phyloP scores from a whole-genome alignment of 805 yeast genomes.

The Saccharomycopsis fodiens region DNA sequence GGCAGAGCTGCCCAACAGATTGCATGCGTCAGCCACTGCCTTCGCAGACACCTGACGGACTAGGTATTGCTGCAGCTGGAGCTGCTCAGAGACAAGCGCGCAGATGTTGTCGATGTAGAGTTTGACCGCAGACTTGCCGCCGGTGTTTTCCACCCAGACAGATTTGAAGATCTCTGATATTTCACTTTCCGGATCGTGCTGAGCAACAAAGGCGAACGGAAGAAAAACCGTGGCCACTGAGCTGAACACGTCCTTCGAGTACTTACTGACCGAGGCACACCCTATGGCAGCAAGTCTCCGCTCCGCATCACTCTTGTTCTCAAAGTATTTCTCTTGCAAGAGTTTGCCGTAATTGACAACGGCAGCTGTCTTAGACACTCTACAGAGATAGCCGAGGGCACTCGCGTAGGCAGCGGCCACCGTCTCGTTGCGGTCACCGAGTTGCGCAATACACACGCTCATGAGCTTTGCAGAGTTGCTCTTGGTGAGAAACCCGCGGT shows the following conservation, averaged over 20 bases:
- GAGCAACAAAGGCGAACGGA: slow-evolving; percentile 75
- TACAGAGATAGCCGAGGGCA: slow-evolving; percentile 71
- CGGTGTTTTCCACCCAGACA: slow-evolving; percentile 74
- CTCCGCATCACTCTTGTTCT: slow-evolving; percentile 33
- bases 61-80: slow-evolving; percentile 51
- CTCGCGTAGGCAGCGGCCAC: slow-evolving; percentile 70
- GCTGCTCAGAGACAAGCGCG: slow-evolving; percentile 38
- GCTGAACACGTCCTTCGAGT: slow-evolving; percentile 62
- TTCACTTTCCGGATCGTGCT: slow-evolving; percentile 46
- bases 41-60: slow-evolving; percentile 65
- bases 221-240: slow-evolving; percentile 54
- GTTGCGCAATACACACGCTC: slow-evolving; percentile 47
- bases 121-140: slow-evolving; percentile 62
- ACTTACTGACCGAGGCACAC: slow-evolving; percentile 56
- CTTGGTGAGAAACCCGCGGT: slow-evolving; percentile 29
- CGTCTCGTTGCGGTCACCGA: slow-evolving; percentile 64
- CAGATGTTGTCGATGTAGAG: slow-evolving; percentile 67
- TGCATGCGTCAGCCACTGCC: slow-evolving; percentile 53
- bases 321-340: slow-evolving; percentile 53
- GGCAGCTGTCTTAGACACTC: slow-evolving; percentile 46
- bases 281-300: slow-evolving; percentile 50
- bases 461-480: slow-evolving; percentile 59
- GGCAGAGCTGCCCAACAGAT: slow-evolving; percentile 31
- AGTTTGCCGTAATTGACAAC: slow-evolving; percentile 46
- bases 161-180: slow-evolving; percentile 44